These are phyloP conservation scores for Ascochyta koolunga DNA, from an alignment of 2,329 filamentous ascomycete genomes.

Conservation along the genomic window DNA sequence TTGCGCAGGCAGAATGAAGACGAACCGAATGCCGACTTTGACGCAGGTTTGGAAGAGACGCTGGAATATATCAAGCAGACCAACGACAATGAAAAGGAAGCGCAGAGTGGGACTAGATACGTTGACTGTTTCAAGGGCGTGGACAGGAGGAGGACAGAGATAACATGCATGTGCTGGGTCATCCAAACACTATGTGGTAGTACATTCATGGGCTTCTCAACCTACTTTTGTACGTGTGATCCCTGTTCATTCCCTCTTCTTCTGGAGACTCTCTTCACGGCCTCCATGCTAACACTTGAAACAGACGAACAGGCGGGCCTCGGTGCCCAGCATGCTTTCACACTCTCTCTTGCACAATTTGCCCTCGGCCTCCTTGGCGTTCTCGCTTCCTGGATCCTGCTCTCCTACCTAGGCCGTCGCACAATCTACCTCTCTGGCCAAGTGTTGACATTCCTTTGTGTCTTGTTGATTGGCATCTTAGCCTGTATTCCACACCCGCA, in stretches of 20 bases:
- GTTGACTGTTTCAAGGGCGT: conserved; percentile 80
- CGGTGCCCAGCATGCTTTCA: conserved; percentile 61
- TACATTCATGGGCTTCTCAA: conserved; percentile 36
- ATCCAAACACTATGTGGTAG: conserved; percentile 46
- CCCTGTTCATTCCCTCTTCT: background rate
- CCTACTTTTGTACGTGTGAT: conserved; percentile 48
- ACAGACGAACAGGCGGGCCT: conserved; percentile 26
- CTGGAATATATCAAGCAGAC: conserved; percentile 77
- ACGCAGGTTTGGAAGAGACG: background rate
- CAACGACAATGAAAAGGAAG: conserved; percentile 73
- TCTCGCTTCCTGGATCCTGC: conserved; percentile 77
- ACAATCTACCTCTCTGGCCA: conserved; percentile 72
- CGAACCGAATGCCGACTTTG: conserved; percentile 15
- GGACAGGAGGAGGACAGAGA: conserved; percentile 78
- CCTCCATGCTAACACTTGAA: background rate
- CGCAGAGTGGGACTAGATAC: conserved; percentile 70
- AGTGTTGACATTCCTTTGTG: conserved; percentile 63
- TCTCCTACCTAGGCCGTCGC: conserved; percentile 77
- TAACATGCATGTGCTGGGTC: conserved; percentile 58
- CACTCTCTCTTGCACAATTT: conserved; percentile 66
- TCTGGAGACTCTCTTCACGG: background rate
- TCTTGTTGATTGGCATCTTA: conserved; percentile 79
- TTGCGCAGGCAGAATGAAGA: conserved; percentile 16
- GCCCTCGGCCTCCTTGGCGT: conserved; percentile 54
- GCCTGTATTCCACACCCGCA: conserved; percentile 39